Evolutionary conservation across 345 rosid species (phyloP), one percentile per base, ranked within the genome.

Genomic region (Melaleuca alternifolia): DNA sequence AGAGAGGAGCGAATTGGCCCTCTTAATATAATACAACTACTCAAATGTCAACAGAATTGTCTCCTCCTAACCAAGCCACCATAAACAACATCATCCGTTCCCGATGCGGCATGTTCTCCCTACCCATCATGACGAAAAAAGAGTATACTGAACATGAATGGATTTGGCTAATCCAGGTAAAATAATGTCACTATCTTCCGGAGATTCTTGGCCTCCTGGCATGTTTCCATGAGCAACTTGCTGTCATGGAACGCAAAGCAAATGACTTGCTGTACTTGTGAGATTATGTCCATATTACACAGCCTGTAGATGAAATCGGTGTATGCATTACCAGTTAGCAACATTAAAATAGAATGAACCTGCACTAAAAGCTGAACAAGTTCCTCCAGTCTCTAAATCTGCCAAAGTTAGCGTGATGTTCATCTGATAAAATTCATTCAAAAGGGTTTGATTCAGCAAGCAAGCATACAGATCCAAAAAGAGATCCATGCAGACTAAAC

Each of bases 241-340:
- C 99, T 96, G 85, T 97, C 98, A 71, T 97, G 99, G 91, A 96
- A 97, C 2, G 98, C 99, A n/a, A 97, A 97, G 94, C 99, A 97
- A 50, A 97, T 96, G 10, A 97, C 98, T 90, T 96, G 98, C 86
- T 97, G 99, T 89, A 97, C 98, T 18, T 97, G 97, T 52, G 98
- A 96, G 86, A 96, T 96, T 86, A 97, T 97, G 90, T 96, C 98
- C 99, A 92, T 94, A 84, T 97, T 96, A 89, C 99, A 97, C 54
- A 96, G 89, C 98, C 98, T 97, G 97, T 88, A 88, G 28, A 10
- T 46, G 59, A 81, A 86, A 26, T 18, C 16, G 1, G 57, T 83
- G 57, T 14, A 51, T 16, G 46, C 33, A 71, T 5, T 33, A 33
- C 81, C 81, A 71, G 81, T 71, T 71, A 71, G 81, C 81, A 71